phyloP scores from a whole-genome alignment of 2,329 filamentous ascomycete species.

The Scedosporium boydii region DNA sequence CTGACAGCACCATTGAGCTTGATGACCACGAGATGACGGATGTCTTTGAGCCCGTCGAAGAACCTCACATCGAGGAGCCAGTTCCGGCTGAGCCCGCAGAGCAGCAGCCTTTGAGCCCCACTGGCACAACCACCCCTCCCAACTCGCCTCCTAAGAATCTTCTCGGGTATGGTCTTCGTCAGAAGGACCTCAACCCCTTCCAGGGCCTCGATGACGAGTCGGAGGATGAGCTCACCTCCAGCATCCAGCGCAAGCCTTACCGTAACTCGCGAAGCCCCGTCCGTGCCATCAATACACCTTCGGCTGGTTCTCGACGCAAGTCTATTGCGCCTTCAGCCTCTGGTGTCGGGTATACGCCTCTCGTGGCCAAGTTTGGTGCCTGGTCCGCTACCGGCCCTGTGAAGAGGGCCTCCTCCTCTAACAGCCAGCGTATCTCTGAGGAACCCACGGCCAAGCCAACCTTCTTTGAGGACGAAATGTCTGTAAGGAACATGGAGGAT shows the following conservation, averaged over 20 bases:
- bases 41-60: background rate
- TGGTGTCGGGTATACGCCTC: conserved; percentile 51
- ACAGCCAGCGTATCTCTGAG: background rate
- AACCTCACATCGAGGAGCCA: background rate
- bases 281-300: conserved; percentile 29
- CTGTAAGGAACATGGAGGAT: conserved; percentile 25
- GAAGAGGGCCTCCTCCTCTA: conserved; percentile 11
- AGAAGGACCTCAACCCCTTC: conserved; percentile 36
- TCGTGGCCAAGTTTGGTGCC: conserved; percentile 49
- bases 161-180: conserved; percentile 25
- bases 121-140: conserved; percentile 14
- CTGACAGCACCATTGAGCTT: conserved; percentile 9
- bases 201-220: conserved; percentile 25
- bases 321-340: conserved; percentile 17
- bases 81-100: background rate
- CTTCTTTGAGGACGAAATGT: conserved; percentile 48
- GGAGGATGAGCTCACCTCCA: conserved; percentile 35
- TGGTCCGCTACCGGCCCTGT: conserved; percentile 54
- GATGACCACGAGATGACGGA: conserved; percentile 11
- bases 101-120: conserved; percentile 3
- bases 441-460: conserved; percentile 23
- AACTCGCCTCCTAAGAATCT: conserved; percentile 17
- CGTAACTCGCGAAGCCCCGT: conserved; percentile 15
- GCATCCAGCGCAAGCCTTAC: conserved; percentile 15
- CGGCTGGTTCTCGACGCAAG: conserved; percentile 24